A percentile compares a stretch with the other conserved stretches of the same genome.
Evolutionary conservation across 257 asterid genomes (phyloP).

Genomic region (Henckelia pumila): DNA sequence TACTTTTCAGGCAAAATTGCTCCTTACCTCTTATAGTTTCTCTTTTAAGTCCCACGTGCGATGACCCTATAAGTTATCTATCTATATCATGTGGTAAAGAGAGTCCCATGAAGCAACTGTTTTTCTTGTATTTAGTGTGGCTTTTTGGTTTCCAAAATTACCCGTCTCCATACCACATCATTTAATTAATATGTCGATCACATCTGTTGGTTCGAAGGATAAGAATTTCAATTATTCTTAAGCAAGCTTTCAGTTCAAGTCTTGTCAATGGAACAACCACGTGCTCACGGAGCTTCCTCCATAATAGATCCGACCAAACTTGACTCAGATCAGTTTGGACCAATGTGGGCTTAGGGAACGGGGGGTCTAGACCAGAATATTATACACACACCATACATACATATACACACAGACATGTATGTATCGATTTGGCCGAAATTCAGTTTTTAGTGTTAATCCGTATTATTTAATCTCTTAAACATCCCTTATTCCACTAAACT

Average conservation of each 20-base stretch:
- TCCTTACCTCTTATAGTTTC: background rate
- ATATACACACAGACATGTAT: too few relatives aligned
- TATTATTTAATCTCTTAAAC: too few relatives aligned
- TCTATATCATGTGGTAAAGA: background rate
- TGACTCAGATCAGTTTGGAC: background rate
- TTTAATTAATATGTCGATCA: background rate
- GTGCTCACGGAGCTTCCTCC: background rate
- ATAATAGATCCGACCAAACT: background rate
- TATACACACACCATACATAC: too few relatives aligned
- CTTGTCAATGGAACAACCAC: background rate
- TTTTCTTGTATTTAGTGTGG: background rate
- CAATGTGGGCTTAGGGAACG: background rate
- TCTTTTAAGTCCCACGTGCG: background rate
- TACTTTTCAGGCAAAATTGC: background rate
- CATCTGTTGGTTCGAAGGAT: background rate
- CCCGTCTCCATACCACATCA: background rate
- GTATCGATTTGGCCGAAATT: too few relatives aligned
- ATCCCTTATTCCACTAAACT: background rate
- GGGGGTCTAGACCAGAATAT: background rate
- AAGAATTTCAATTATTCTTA: too few relatives aligned
- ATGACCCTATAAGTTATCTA: background rate
- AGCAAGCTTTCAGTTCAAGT: too few relatives aligned
- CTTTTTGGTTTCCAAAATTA: background rate
- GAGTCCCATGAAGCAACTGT: background rate
- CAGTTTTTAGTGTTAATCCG: background rate